Evolutionary conservation across 192 early-diverging fungal species (phyloP).

Genomic region (Helicostylum pulchrum): DNA sequence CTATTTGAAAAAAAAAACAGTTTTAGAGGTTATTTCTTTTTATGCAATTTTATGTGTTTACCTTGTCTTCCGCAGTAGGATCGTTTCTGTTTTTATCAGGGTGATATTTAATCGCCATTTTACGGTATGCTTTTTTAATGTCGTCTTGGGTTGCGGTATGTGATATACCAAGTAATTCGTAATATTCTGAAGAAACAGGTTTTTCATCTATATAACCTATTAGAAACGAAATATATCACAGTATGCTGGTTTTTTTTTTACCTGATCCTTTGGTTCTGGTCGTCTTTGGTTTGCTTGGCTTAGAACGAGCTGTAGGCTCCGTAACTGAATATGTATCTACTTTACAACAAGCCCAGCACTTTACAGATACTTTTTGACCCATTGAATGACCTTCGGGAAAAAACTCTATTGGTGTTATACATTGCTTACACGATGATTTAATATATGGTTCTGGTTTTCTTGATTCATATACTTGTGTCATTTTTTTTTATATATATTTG

Average conservation of each 20-base stretch:
- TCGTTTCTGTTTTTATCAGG: constrained; percentile 76
- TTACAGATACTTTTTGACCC: constrained; percentile 41
- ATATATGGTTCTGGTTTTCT: constrained; percentile 51
- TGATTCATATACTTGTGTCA: constrained; percentile 39
- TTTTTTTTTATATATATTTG: constrained; percentile 3
- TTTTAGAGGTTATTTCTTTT: neutral
- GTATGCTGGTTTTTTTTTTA: constrained; percentile 26
- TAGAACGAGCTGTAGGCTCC: constrained; percentile 27
- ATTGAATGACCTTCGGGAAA: constrained; percentile 30
- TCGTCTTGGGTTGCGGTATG: constrained; percentile 70
- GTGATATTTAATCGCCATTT: constrained; percentile 80
- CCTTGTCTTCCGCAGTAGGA: constrained; percentile 37
- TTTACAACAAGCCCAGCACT: constrained; percentile 54
- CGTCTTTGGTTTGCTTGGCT: constrained; percentile 21
- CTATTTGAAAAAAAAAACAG: constrained; percentile 20
- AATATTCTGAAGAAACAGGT: constrained; percentile 82
- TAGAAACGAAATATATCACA: constrained; percentile 1
- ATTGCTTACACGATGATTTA: constrained; percentile 48
- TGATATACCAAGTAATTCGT: constrained; percentile 81
- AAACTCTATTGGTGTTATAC: constrained; percentile 52
- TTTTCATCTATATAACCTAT: constrained; percentile 59
- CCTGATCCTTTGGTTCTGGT: constrained; percentile 15
- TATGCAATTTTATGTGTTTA: neutral
- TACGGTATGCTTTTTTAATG: constrained; percentile 94
- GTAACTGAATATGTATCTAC: constrained; percentile 42